These are phyloP conservation scores for Solanum sejunctum DNA, from an alignment of 257 asterid genomes.

Conservation along the genomic window DNA sequence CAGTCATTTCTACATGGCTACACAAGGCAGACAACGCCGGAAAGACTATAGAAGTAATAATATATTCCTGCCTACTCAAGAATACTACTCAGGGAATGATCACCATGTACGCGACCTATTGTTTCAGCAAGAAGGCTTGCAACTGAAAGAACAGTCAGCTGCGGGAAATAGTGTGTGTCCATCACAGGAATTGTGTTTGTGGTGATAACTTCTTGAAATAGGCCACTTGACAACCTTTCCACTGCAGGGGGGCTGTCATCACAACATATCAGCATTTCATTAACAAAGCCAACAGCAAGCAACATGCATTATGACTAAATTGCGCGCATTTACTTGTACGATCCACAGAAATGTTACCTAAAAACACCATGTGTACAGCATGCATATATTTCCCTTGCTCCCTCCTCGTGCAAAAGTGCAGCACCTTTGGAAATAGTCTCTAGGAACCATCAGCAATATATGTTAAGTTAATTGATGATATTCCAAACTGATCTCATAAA, in stretches of 20 bases:
- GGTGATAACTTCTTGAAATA: conserved; percentile 84
- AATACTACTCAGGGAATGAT: conserved; percentile 89
- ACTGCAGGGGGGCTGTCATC: conserved; percentile 78
- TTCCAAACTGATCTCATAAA: neutral
- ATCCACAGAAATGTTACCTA: conserved; percentile 29
- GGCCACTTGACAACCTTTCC: conserved; percentile 78
- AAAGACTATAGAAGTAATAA: neutral
- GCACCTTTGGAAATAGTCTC: conserved; percentile 97
- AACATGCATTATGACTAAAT: neutral
- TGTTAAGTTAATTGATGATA: conserved; percentile 16
- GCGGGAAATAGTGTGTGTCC: conserved; percentile 77
- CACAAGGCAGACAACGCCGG: neutral
- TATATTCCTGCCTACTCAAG: conserved; percentile 29
- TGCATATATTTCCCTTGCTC: conserved; percentile 96
- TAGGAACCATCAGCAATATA: conserved; percentile 17
- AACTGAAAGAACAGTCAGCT: conserved; percentile 78
- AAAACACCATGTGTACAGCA: conserved; percentile 93
- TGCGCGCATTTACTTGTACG: neutral
- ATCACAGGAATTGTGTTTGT: conserved; percentile 76
- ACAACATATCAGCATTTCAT: neutral
- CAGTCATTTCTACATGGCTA: neutral
- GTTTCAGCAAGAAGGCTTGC: conserved; percentile 94
- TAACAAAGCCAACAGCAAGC: neutral
- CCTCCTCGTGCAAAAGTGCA: conserved; percentile 71
- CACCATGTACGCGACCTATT: conserved; percentile 91